Evolutionary conservation across 2,329 filamentous ascomycete genomes (phyloP).

Genomic region (Stylonectria norvegica): DNA sequence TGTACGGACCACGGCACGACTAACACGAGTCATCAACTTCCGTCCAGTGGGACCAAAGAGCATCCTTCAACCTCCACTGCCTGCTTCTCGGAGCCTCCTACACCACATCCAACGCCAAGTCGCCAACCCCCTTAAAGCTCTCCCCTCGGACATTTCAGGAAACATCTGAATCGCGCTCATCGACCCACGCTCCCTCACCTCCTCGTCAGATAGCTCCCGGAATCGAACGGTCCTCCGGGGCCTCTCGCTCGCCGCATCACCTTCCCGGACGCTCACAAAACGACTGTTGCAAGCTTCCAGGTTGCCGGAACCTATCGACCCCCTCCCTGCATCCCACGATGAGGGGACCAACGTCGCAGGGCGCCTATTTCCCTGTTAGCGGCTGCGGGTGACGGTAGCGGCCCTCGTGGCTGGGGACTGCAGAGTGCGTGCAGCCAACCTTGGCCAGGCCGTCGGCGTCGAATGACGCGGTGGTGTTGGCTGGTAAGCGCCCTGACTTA

Average conservation of each 20-base stretch:
- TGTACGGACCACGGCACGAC: no score
- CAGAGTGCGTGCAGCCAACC: constrained; percentile 9
- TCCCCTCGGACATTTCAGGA: no score
- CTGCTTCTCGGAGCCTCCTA: no score
- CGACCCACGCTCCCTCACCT: constrained; percentile 20
- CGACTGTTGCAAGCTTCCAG: constrained; percentile 13
- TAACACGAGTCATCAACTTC: no score
- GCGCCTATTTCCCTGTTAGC: constrained; percentile 9
- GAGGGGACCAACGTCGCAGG: constrained; percentile 5
- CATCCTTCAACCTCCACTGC: no score
- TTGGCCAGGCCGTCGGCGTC: constrained; percentile 21
- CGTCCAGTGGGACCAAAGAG: no score
- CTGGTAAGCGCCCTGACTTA: constrained; percentile 22
- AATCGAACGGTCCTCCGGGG: constrained; percentile 27
- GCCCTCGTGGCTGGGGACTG: constrained; percentile 12
- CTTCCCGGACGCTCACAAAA: constrained; percentile 3
- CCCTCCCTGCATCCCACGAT: background rate
- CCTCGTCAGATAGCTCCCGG: constrained; percentile 24
- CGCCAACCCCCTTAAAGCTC: no score
- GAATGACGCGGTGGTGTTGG: constrained; percentile 15
- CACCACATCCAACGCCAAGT: no score
- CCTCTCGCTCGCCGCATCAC: constrained; percentile 6
- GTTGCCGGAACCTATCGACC: constrained; percentile 2
- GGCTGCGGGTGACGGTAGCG: background rate
- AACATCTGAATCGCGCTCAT: no score